phyloP scores from a whole-genome alignment of 305 asterid genomes.

The Caryopteris hybrid region DNA sequence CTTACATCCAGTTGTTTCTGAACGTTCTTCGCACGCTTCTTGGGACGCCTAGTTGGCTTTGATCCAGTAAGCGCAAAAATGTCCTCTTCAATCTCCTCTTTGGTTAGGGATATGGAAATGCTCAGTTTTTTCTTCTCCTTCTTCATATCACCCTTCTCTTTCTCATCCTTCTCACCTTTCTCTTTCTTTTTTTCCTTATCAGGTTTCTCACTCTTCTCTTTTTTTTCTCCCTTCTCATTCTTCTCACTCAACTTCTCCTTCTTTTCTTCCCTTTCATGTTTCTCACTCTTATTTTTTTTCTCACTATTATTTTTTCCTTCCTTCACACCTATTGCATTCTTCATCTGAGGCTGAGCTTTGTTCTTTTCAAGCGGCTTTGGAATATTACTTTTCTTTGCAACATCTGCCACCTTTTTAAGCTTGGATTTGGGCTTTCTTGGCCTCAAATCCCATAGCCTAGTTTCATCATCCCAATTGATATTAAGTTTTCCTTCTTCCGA shows the following conservation, averaged over 20 bases:
- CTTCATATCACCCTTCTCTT: slow-evolving; percentile 18
- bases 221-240: not conserved
- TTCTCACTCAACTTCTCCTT: slow-evolving; percentile 2
- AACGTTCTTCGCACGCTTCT: slow-evolving; percentile 39
- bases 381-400: slow-evolving; percentile 5
- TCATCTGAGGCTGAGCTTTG: slow-evolving; percentile 21
- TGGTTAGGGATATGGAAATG: slow-evolving; percentile 30
- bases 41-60: slow-evolving; percentile 46
- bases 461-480: slow-evolving; percentile 26
- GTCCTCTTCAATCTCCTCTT: slow-evolving; percentile 71
- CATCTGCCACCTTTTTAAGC: slow-evolving; percentile 22
- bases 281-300: not conserved
- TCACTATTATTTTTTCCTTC: no score
- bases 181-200: not conserved
- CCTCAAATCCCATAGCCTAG: slow-evolving; percentile 62
- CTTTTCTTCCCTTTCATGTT: no score
- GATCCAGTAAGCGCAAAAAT: slow-evolving; percentile 40
- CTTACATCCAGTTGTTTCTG: slow-evolving; percentile 63
- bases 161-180: not conserved
- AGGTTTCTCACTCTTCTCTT: not conserved
- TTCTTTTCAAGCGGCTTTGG: slow-evolving; percentile 19
- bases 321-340: no score
- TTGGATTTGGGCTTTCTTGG: slow-evolving; percentile 42
- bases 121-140: slow-evolving; percentile 29
- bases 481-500: slow-evolving; percentile 10